These are phyloP conservation scores for Moesziomyces aphidis DNA, from an alignment of 1,284 basidiomycete genomes.

Conservation along the genomic window DNA sequence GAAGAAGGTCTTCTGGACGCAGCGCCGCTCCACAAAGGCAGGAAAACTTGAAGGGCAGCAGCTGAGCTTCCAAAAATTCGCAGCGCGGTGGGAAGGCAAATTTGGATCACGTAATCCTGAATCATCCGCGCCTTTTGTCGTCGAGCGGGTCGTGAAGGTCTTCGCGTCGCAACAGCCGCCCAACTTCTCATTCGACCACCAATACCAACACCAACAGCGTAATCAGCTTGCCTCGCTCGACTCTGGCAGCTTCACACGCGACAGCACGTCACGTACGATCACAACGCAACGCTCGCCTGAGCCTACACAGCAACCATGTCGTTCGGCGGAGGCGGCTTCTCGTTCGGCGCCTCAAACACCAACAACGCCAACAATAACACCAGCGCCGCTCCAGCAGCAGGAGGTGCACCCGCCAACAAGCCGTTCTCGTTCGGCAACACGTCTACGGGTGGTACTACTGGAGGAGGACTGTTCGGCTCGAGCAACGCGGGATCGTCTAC, in stretches of 20 bases:
- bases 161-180: conserved; percentile 28
- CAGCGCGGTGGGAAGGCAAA: conserved; percentile 1
- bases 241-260: background rate
- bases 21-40: conserved; percentile 16
- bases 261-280: background rate
- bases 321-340: conserved; percentile 52
- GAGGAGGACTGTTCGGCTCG: conserved; percentile 32
- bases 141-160: conserved; percentile 1
- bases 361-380: conserved; percentile 33
- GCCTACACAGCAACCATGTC: conserved; percentile 24
- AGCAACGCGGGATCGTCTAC: conserved; percentile 12
- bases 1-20: conserved; percentile 2
- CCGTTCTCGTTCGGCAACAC: conserved; percentile 42
- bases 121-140: background rate
- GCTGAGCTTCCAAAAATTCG: conserved; percentile 9
- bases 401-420: conserved; percentile 20
- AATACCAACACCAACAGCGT: background rate
- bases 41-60: conserved; percentile 9
- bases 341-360: conserved; percentile 36
- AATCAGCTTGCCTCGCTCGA: conserved; percentile 1
- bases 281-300: background rate
- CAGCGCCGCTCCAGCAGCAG: conserved; percentile 11
- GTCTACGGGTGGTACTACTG: conserved; percentile 7
- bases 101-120: conserved; percentile 40
- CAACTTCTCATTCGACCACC: background rate